These are phyloP conservation scores for Apiospora malaysiana DNA, from an alignment of 2,329 filamentous ascomycete genomes.

Conservation along the genomic window DNA sequence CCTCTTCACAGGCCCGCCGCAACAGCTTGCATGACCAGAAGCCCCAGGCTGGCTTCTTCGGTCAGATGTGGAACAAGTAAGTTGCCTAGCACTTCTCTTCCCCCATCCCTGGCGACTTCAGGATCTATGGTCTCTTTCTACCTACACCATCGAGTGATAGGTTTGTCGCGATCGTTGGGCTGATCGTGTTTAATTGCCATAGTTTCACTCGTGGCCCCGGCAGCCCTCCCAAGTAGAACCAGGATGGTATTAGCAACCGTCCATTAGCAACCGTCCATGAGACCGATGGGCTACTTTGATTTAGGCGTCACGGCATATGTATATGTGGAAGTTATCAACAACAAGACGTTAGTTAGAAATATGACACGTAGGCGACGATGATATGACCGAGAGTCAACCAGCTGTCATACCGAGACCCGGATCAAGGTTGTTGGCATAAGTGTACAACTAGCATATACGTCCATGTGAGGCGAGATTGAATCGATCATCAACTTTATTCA, in stretches of 20 bases:
- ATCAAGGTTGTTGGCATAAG: background rate
- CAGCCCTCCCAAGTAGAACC: constrained; percentile 34
- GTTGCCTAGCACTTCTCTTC: constrained; percentile 29
- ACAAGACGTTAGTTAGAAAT: background rate
- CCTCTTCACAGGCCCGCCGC: constrained; percentile 51
- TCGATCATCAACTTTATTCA: background rate
- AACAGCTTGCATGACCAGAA: constrained; percentile 62
- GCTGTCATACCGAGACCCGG: background rate
- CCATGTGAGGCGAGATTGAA: background rate
- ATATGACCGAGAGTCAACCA: background rate
- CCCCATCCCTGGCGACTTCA: no score
- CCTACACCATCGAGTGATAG: no score
- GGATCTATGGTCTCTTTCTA: no score
- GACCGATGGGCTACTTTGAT: background rate
- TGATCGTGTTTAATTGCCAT: background rate
- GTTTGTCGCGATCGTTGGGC: background rate
- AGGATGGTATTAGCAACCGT: no score
- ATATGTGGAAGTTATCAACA: background rate
- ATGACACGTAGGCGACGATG: background rate
- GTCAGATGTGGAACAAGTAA: constrained; percentile 64
- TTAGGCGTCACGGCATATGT: background rate
- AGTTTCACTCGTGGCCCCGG: constrained; percentile 39
- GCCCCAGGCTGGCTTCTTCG: constrained; percentile 54
- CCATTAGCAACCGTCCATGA: background rate
- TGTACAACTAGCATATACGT: background rate